These are phyloP conservation scores for Pyrenophora teres DNA, from an alignment of 2,329 filamentous ascomycete species.

Conservation along the genomic window DNA sequence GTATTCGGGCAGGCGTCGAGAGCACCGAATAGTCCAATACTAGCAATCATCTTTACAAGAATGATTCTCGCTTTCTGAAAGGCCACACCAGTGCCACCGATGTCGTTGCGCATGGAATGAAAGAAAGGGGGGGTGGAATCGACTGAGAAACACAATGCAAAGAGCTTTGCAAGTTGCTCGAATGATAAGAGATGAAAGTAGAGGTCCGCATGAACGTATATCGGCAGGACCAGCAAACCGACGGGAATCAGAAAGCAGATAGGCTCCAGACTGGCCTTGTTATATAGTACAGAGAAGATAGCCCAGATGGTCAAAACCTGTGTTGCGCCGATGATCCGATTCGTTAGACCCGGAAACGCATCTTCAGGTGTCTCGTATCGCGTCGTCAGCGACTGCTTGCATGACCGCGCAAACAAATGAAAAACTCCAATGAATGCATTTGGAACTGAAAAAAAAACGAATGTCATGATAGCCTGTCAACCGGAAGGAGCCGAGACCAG, in stretches of 20 bases:
- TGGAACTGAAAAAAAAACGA: slow-evolving; percentile 22
- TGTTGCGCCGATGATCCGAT: slow-evolving; percentile 42
- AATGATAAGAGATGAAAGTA: slow-evolving; percentile 9
- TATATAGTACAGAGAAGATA: slow-evolving; percentile 47
- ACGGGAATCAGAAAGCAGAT: slow-evolving; percentile 32
- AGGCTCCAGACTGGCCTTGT: slow-evolving; percentile 35
- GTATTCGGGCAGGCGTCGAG: slow-evolving; percentile 17
- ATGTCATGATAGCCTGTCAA: slow-evolving; percentile 32
- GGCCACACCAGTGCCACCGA: slow-evolving; percentile 11
- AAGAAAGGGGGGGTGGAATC: slow-evolving; percentile 6
- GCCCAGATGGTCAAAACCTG: slow-evolving; percentile 42
- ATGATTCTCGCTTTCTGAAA: slow-evolving; percentile 31
- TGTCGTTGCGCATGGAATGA: slow-evolving; percentile 13
- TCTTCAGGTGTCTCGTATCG: slow-evolving; percentile 44
- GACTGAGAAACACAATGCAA: slow-evolving; percentile 11
- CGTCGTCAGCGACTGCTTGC: slow-evolving; percentile 39
- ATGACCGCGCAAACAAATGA: slow-evolving; percentile 36
- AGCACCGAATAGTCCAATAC: slow-evolving; percentile 15
- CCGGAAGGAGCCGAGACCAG: slow-evolving; percentile 39
- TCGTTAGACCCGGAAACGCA: slow-evolving; percentile 37
- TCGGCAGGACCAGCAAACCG: slow-evolving; percentile 36
- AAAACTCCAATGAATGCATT: slow-evolving; percentile 38
- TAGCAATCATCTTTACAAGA: slow-evolving; percentile 24
- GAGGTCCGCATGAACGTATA: slow-evolving; percentile 20
- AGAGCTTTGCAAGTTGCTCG: slow-evolving; percentile 15